Evolutionary conservation across 768 basidiomycete species (phyloP), one percentile per base, ranked within the genome.

Genomic region (Exsudoporus frostii): DNA sequence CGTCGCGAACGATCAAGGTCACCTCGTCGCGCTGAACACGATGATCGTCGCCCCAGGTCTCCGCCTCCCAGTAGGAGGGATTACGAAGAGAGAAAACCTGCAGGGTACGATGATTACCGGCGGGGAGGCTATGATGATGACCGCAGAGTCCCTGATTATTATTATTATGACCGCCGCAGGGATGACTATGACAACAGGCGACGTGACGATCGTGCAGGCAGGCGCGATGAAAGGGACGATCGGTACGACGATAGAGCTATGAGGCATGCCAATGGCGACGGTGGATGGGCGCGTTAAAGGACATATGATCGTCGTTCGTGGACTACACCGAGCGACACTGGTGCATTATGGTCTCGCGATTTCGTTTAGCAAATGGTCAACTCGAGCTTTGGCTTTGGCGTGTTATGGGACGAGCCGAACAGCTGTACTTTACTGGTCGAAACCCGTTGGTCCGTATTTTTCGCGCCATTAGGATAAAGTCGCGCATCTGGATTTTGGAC

Each of bases 71-170:
- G 83, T 54, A 80, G 77, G 80, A 87, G 89, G 80, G 87, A 90
- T 65, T 76, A 76, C 74, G 88, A 90, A 78, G 88, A 90, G 74
- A 84, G 79, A 81, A 86, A 86, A 80, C 82, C 87, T 84, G 86
- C 87, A 85, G 88, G 88, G 84, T 89, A 90, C 84, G 90, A 91
- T 83, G 86, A 90, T 82, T 79, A 83, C 73, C 85, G 90, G 72
- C 85, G 90, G 74, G 88, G 86, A 66, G 84, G 82, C 66, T 83
- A 78, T 61, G 73, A 84, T 83, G 86, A 88, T 84, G 85, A 85
- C 73, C 86, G 82, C 76, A 84, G 82, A 84, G 80, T 75, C 71
- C 86, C 86, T 84, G 86, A 90, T 80, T 81, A 81, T 78, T 83
- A 86, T 78, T 83, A 86, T 84, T 84, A 85, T 85, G 88, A 90